Conservation (phyloP, 2,329 filamentous ascomycete genomes). For the Botrytis elliptica region DNA sequence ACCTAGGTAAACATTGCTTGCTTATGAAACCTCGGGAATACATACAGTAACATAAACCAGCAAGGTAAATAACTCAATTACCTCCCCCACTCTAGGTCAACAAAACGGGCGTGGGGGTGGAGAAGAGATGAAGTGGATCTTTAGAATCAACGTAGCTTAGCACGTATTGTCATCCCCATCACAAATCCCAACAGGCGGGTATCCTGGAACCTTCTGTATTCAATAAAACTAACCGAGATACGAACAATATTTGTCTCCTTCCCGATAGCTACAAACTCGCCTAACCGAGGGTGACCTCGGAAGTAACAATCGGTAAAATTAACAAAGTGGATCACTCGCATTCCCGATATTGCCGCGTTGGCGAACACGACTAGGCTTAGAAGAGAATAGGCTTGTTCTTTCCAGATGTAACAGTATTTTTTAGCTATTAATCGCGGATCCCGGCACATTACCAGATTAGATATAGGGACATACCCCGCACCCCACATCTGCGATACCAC, state of each 20-base stretch:
- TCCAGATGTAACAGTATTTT: background rate
- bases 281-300: background rate
- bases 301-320: background rate
- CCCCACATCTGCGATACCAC: background rate
- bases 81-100: background rate
- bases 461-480: background rate
- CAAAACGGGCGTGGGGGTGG: background rate
- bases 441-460: background rate
- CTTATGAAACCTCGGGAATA: background rate
- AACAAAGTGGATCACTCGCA: background rate
- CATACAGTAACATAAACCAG: background rate
- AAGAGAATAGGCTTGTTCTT: background rate
- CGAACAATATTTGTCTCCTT: background rate
- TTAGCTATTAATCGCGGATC: background rate
- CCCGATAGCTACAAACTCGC: background rate
- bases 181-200: background rate
- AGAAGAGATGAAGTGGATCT: background rate
- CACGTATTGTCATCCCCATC: background rate
- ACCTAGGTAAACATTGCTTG: background rate
- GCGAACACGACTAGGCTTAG: background rate
- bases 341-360: background rate
- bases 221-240: background rate
- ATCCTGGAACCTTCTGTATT: background rate
- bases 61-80: background rate
- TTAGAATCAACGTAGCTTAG: background rate